Conservation (phyloP, 805 yeast species). For the Metschnikowia peoriensis region DNA sequence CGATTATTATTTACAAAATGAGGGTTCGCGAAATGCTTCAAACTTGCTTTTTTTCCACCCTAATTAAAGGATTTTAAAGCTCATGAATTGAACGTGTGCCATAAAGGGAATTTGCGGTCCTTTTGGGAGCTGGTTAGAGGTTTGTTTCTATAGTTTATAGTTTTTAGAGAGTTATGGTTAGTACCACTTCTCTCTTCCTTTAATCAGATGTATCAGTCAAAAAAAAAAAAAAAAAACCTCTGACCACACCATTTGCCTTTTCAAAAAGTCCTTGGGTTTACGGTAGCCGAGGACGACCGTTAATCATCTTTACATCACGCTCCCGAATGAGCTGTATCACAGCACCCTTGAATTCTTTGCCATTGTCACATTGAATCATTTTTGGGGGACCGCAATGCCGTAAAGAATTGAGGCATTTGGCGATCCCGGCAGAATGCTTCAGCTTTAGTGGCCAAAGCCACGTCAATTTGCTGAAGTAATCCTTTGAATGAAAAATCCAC, state of each 20-base stretch:
- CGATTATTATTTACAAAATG: no score
- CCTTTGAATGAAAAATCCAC: not conserved
- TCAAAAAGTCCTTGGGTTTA: not conserved
- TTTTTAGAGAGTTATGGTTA: not conserved
- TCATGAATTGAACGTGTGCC: no score
- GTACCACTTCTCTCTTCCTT: not conserved
- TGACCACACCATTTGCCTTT: no score
- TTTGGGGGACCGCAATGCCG: not conserved
- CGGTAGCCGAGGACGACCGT: not conserved
- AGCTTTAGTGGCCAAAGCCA: not conserved
- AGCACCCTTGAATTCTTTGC: not conserved
- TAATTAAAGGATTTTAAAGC: no score
- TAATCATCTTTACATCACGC: not conserved
- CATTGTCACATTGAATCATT: conserved; percentile 1
- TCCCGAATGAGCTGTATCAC: not conserved
- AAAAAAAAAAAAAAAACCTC: no score
- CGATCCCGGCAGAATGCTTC: not conserved
- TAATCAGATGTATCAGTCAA: not conserved
- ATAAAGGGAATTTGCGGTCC: no score
- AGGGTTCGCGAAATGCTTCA: no score
- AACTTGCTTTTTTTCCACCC: no score
- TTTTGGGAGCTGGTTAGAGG: no score
- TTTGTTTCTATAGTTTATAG: no score
- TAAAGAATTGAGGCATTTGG: not conserved
- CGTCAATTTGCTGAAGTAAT: not conserved